Conservation (phyloP, 2,329 filamentous ascomycete genomes). For the Chrysoporthe austroafricana region DNA sequence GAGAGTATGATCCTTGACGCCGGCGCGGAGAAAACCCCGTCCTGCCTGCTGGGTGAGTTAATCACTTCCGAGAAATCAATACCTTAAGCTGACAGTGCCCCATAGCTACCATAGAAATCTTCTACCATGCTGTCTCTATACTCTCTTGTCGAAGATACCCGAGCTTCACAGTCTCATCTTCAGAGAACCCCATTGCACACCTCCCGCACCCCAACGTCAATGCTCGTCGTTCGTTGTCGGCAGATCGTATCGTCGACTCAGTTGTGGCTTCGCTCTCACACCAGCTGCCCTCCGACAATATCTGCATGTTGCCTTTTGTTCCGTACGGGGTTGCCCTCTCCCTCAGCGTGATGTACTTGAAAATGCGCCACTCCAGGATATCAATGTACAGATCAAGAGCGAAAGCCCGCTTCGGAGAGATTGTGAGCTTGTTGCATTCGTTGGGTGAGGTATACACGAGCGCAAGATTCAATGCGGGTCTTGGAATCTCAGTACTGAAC, state of each 20-base stretch:
- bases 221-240: conserved; percentile 59
- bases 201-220: conserved; percentile 54
- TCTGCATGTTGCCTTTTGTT: conserved; percentile 60
- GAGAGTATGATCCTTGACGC: conserved; percentile 62
- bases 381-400: conserved; percentile 63
- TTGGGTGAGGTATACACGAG: conserved; percentile 64
- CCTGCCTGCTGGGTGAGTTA: conserved; percentile 51
- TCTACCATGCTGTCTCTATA: conserved; percentile 68
- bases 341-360: conserved; percentile 64
- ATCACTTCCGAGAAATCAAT: background rate
- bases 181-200: conserved; percentile 40
- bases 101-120: conserved; percentile 61
- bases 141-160: conserved; percentile 58
- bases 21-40: conserved; percentile 53
- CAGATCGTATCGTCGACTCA: conserved; percentile 61
- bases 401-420: conserved; percentile 56
- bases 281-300: conserved; percentile 34
- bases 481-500: conserved; percentile 58
- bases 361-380: conserved; percentile 64
- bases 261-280: conserved; percentile 47
- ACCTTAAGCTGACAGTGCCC: background rate
- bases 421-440: conserved; percentile 55
- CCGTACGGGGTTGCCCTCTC: conserved; percentile 66
- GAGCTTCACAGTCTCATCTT: background rate
- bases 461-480: conserved; percentile 55